A percentile compares a stretch with the other conserved stretches of the same genome.
phyloP scores from a whole-genome alignment of 768 basidiomycete species.

The Amylocystis lapponica region DNA sequence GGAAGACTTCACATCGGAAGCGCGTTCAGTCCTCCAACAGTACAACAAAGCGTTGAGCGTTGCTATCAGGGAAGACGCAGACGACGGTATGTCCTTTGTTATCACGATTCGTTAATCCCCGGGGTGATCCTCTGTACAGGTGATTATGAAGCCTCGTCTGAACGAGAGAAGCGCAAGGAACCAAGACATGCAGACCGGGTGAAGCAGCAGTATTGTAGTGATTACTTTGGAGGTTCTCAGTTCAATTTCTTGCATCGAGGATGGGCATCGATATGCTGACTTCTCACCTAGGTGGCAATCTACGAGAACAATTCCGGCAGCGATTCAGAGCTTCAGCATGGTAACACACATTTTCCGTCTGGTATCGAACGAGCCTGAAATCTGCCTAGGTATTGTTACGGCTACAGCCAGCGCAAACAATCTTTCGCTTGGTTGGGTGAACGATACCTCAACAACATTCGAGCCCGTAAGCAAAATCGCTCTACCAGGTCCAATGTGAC shows the following conservation, averaged over 20 bases:
- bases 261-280: too few species aligned
- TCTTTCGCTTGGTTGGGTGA: conserved; percentile 16
- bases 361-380: not conserved
- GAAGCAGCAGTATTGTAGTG: conserved; percentile 1
- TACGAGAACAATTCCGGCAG: conserved; percentile 2
- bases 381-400: conserved; percentile 11
- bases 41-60: conserved; percentile 4
- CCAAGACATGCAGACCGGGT: conserved; percentile 3
- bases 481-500: too few species aligned
- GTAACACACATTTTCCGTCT: not conserved
- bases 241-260: too few species aligned
- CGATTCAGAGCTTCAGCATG: conserved; percentile 13
- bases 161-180: not conserved
- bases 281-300: conserved; percentile 1
- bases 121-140: conserved; percentile 1
- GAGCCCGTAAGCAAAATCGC: conserved; percentile 8
- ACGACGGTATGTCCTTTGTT: not conserved
- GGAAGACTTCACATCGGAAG: conserved; percentile 3
- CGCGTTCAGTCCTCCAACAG: conserved; percentile 2
- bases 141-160: not conserved
- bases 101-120: too few species aligned
- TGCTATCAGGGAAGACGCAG: conserved; percentile 7
- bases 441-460: conserved; percentile 14
- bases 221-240: conserved; percentile 14
- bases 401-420: conserved; percentile 7